Conservation (phyloP, 2,329 filamentous ascomycete species). For the Aspergillus fumigatiaffinis region DNA sequence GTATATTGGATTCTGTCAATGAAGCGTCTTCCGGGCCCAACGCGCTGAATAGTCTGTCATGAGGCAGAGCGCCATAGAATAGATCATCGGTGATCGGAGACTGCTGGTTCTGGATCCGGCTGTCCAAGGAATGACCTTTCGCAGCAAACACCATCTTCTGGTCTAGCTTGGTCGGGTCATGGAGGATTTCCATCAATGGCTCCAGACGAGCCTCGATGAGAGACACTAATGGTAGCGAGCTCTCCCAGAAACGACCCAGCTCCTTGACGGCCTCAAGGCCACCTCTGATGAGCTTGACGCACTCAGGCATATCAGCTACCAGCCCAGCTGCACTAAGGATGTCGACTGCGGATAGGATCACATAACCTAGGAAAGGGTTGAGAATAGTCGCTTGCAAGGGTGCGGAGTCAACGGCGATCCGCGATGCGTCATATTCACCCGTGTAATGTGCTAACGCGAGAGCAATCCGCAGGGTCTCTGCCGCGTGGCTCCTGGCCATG, state of each 20-base stretch:
- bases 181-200: slow-evolving; percentile 37
- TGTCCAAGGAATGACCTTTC: slow-evolving; percentile 36
- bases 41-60: slow-evolving; percentile 26
- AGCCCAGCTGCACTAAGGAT: slow-evolving; percentile 60
- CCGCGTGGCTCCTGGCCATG: slow-evolving; percentile 51
- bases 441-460: slow-evolving; percentile 21
- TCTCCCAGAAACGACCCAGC: slow-evolving; percentile 58
- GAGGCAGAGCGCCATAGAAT: slow-evolving; percentile 36
- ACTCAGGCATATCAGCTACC: slow-evolving; percentile 48
- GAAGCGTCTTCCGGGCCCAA: slow-evolving; percentile 27
- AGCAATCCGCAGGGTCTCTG: slow-evolving; percentile 48
- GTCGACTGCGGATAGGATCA: slow-evolving; percentile 62
- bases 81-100: slow-evolving; percentile 36
- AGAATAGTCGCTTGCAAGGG: slow-evolving; percentile 43
- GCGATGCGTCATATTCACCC: slow-evolving; percentile 19
- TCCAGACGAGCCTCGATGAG: slow-evolving; percentile 48
- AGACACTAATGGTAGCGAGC: slow-evolving; percentile 49
- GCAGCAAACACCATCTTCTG: slow-evolving; percentile 37
- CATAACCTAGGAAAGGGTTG: slow-evolving; percentile 61
- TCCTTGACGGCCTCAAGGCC: slow-evolving; percentile 54
- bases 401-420: slow-evolving; percentile 13
- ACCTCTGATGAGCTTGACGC: slow-evolving; percentile 53
- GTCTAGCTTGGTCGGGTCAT: slow-evolving; percentile 30
- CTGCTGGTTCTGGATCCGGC: slow-evolving; percentile 20
- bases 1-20: slow-evolving; percentile 21